Percentiles rank a stretch among this genome's conserved stretches.
These are phyloP conservation scores for Pachyrhizus erosus DNA, from an alignment of 306 rosid genomes.

Conservation along the genomic window DNA sequence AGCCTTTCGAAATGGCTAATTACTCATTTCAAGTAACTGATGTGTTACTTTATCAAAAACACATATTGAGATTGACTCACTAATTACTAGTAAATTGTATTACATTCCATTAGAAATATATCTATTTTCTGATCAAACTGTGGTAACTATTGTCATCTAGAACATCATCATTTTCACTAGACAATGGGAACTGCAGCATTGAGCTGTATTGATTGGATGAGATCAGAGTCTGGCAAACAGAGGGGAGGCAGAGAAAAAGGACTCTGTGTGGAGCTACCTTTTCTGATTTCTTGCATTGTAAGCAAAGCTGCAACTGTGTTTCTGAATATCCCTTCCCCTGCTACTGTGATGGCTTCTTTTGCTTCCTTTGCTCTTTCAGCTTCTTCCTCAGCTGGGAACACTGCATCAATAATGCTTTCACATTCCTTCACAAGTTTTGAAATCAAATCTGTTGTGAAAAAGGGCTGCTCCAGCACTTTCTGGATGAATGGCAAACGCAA, in stretches of 20 bases:
- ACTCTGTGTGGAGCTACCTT: constrained; percentile 82
- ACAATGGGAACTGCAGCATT: constrained; percentile 71
- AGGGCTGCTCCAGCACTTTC: constrained; percentile 80
- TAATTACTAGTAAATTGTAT: constrained; percentile 12
- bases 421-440: constrained; percentile 89
- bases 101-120: constrained; percentile 4
- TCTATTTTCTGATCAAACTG: constrained; percentile 24
- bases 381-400: constrained; percentile 65
- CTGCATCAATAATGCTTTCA: constrained; percentile 71
- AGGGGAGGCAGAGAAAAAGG: constrained; percentile 90
- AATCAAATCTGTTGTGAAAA: constrained; percentile 75
- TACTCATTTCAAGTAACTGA: background rate
- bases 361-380: constrained; percentile 49
- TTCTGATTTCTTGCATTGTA: constrained; percentile 80
- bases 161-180: constrained; percentile 27
- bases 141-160: constrained; percentile 6
- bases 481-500: constrained; percentile 79
- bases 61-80: constrained; percentile 3
- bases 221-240: constrained; percentile 67
- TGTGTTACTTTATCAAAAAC: constrained; percentile 29
- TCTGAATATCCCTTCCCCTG: constrained; percentile 75
- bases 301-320: constrained; percentile 86
- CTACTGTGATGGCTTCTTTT: constrained; percentile 55
- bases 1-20: constrained; percentile 13
- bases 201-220: constrained; percentile 63